A percentile compares a stretch with the other conserved stretches of the same genome.
These are phyloP conservation scores for Crotalaria pallida DNA, from an alignment of 306 rosid genomes.

Conservation along the genomic window DNA sequence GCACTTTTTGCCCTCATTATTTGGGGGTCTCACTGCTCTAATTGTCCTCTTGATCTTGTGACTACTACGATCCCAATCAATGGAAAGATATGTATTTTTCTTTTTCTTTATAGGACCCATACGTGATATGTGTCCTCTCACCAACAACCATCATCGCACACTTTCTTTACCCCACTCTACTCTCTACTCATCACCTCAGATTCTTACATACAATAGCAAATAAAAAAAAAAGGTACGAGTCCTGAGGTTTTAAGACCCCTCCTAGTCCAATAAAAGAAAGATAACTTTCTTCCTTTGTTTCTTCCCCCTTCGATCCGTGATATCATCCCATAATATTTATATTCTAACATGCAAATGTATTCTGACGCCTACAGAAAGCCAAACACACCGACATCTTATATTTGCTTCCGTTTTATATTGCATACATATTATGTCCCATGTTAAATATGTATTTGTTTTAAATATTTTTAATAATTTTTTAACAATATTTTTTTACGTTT, in stretches of 20 bases:
- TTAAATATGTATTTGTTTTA: too few relatives aligned
- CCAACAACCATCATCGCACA: not conserved
- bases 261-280: not conserved
- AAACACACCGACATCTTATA: too few relatives aligned
- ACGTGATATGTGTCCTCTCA: not conserved
- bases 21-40: not conserved
- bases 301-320: not conserved
- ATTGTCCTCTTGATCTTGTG: constrained; percentile 20
- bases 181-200: not conserved
- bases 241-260: not conserved
- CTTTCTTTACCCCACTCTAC: not conserved
- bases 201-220: not conserved
- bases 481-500: too few relatives aligned
- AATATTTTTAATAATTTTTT: too few relatives aligned
- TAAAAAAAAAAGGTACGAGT: too few relatives aligned
- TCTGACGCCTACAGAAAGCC: not conserved
- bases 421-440: too few relatives aligned
- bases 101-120: constrained; percentile 25
- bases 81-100: constrained; percentile 13
- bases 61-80: not conserved
- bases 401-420: too few relatives aligned
- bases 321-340: not conserved
- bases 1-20: constrained; percentile 21
- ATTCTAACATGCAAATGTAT: not conserved
- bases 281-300: not conserved